phyloP scores from a whole-genome alignment of 1,139 yeast species.

The Suhomyces anneliseae region DNA sequence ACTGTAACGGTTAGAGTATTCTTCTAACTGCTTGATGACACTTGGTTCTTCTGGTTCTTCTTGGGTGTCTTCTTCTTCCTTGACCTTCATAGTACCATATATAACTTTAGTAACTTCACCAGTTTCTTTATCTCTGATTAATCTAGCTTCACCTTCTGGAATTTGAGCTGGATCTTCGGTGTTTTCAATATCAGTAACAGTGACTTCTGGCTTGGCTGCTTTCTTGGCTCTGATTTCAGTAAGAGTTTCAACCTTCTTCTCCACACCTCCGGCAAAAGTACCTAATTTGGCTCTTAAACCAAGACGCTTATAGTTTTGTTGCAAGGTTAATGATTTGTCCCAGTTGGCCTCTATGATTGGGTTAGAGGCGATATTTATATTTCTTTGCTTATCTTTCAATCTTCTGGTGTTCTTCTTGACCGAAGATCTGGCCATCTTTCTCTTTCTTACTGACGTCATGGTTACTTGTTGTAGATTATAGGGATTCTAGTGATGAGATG shows the following conservation, averaged over 20 bases:
- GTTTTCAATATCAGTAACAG: conserved; percentile 40
- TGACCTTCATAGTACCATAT: conserved; percentile 58
- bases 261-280: conserved; percentile 66
- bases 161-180: conserved; percentile 56
- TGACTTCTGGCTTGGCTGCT: conserved; percentile 27
- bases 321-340: conserved; percentile 79
- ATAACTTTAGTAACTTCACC: conserved; percentile 71
- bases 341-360: conserved; percentile 87
- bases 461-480: background rate
- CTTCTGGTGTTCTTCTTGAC: conserved; percentile 68
- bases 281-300: conserved; percentile 74
- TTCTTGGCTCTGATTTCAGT: conserved; percentile 30
- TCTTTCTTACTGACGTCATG: conserved; percentile 83
- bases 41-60: conserved; percentile 24
- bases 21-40: conserved; percentile 70
- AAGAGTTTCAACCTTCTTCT: conserved; percentile 47
- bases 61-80: conserved; percentile 20
- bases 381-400: conserved; percentile 65
- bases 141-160: conserved; percentile 81
- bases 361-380: conserved; percentile 63
- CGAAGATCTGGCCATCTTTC: conserved; percentile 78
- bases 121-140: conserved; percentile 65
- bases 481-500: conserved; percentile 7
- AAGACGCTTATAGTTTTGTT: conserved; percentile 77
- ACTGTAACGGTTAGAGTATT: conserved; percentile 54